Evolutionary conservation across 495 filamentous ascomycete species (phyloP), one percentile per base, ranked within the genome.

Genomic region (Aspergillus asperescens): DNA sequence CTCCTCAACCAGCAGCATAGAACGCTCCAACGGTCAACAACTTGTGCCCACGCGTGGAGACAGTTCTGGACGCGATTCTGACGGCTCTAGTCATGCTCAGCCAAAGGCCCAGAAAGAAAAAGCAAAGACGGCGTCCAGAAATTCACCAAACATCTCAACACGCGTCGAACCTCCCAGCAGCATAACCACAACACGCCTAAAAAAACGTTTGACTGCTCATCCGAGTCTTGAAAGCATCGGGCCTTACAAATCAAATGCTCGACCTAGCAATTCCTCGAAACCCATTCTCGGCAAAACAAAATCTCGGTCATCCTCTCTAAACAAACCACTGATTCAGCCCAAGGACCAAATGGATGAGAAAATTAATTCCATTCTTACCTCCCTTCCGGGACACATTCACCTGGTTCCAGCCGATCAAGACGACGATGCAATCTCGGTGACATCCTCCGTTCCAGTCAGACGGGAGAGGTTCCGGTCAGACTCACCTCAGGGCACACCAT

Each of bases 321-420:
- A 51, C 12, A 72, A 64, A 32, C 59, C 60, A 19, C 59, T 62
- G 18, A 68, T 65, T 35, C 75, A 76, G 60, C 63, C 64, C 7
- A 81, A 86, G 32, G 84, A 87, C 51, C 81, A 86, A 31, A 76
- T 98, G 4, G 89, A 95, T 59, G 81, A 87, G 46, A 89, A 91
- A 55, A 90, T 98, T 40, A 87, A 80, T 63, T 83, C 86, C 16
- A 87, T 98, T 41, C 77, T 98, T 7, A 82, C 84, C 39, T 83
- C 77, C 8, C 83, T 98, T 25, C 89, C 90, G 28, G 82, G 86
- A 15, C 81, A 81, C 31, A 94, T 98, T 54, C 84, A 82, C 38
- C 77, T 96, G 29, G 82, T 81, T 5, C 78, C 81, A 15, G 53
- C 55, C 39, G 65, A 67, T 4, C 62, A 62, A 29, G 66, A 71